Evolutionary conservation across 2,329 filamentous ascomycete species (phyloP), one percentile per base, ranked within the genome.

Genomic region (Pseudocercospora cruenta): DNA sequence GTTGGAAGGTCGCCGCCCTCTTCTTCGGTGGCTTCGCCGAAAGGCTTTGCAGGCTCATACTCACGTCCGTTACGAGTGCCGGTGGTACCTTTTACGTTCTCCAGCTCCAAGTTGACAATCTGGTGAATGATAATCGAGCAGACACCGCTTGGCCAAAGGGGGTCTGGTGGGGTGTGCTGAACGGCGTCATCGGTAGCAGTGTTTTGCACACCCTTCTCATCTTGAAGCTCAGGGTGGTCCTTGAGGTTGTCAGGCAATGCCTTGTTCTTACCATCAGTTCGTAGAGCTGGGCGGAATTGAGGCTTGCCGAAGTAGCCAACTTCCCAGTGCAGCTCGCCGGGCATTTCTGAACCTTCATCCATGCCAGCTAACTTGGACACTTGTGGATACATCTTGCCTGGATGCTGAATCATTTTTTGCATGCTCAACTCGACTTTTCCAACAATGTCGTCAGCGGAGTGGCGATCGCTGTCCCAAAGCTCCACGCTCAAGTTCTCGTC

Each of bases 301-400:
- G 94, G 93, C 81, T 97, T 97, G 72, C 90, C 90, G 73, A 97
- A 98, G 81, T 91, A 98, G 6, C 94, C 95, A 55, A 98, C 93
- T 78, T 97, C 94, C 94, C 94, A 98, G 76, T 96, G 90, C 45
- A 99, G 85, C 75, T 97, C 90, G 28, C 95, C 94, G 0, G 95
- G 95, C 93, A 98, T 98, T 58, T 87, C 86, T 71, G 88, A 94
- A 12, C 90, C 93, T 22, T 92, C 89, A 73, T 95, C 91, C 81
- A 96, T 88, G 10, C 94, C 94, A 28, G 87, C 84, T 1, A 98
- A 86, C 72, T 90, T 93, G 0, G 93, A 97, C 7, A 92, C 86
- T 72, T 97, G 93, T 4, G 92, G 90, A 72, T 94, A 96, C 92
- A 97, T 96, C 74, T 91, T 92, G 39, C 94, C 92, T 0, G 94